A percentile compares a stretch with the other conserved stretches of the same genome.
Conservation (phyloP, 2,329 filamentous ascomycete species). For the Coleophoma crateriformis region DNA sequence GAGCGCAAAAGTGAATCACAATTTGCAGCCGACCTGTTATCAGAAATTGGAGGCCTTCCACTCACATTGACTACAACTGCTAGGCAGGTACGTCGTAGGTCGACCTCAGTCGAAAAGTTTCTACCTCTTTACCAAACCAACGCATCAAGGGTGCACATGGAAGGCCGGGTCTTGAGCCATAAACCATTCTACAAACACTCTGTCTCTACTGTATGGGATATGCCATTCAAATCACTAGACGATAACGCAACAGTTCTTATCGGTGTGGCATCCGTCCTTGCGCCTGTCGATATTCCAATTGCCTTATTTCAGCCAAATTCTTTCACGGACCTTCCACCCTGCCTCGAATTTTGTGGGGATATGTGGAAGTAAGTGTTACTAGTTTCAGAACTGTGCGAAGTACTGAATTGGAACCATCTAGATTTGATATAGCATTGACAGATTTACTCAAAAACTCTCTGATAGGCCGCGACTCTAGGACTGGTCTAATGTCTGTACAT, state of each 20-base stretch:
- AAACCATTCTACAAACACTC: neutral
- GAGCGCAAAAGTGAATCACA: neutral
- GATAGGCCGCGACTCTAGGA: neutral
- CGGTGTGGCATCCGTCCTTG: neutral
- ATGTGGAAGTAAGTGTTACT: neutral
- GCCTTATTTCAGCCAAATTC: neutral
- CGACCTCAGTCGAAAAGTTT: neutral
- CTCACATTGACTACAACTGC: slow-evolving; percentile 3
- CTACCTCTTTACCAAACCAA: neutral
- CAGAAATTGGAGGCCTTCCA: neutral
- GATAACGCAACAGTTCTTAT: neutral
- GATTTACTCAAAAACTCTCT: neutral
- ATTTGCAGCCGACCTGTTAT: neutral
- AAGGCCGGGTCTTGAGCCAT: neutral
- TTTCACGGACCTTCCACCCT: neutral
- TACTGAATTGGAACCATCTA: too few relatives aligned
- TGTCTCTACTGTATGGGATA: neutral
- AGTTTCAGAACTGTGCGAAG: too few relatives aligned
- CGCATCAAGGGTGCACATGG: neutral
- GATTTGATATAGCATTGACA: too few relatives aligned
- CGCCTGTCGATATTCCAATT: neutral
- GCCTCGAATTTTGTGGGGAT: neutral
- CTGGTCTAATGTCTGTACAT: neutral
- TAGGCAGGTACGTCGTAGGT: neutral
- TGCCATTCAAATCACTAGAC: neutral